Evolutionary conservation across 257 asterid species (phyloP).

Genomic region (Euphrasia confusa): DNA sequence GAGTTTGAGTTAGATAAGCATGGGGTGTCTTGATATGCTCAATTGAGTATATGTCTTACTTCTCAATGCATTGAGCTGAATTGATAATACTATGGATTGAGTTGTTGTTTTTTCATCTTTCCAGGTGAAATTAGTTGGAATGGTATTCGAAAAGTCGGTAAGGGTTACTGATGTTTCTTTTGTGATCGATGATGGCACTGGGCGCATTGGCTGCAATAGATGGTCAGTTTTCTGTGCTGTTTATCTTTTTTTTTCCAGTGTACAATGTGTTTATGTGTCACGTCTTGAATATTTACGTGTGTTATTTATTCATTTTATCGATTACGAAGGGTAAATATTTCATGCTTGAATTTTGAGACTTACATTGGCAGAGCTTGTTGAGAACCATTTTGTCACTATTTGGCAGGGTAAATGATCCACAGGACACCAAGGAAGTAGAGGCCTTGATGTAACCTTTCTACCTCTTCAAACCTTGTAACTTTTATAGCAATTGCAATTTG

Average conservation of each 20-base stretch:
- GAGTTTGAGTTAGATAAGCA: too few relatives aligned
- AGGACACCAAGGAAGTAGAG: constrained; percentile 65
- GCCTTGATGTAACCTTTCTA: constrained; percentile 36
- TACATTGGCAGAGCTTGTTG: neutral
- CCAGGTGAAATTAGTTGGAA: constrained; percentile 78
- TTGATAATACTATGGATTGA: neutral
- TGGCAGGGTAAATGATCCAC: constrained; percentile 75
- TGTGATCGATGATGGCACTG: constrained; percentile 83
- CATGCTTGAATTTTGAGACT: neutral
- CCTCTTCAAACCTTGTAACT: constrained; percentile 3
- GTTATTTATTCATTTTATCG: neutral
- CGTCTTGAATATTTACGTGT: neutral
- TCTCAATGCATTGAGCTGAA: neutral
- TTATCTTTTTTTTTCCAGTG: neutral
- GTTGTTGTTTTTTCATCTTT: neutral
- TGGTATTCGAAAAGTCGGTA: constrained; percentile 51
- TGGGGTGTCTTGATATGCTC: too few relatives aligned
- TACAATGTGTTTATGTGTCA: neutral
- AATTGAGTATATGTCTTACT: too few relatives aligned
- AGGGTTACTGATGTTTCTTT: constrained; percentile 64
- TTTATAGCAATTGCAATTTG: constrained; percentile 6
- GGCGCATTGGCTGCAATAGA: constrained; percentile 67
- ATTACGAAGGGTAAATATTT: constrained; percentile 2
- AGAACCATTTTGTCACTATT: neutral
- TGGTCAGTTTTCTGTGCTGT: constrained; percentile 43